phyloP scores from a whole-genome alignment of 1,139 yeast species.

The Spathaspora sp. region DNA sequence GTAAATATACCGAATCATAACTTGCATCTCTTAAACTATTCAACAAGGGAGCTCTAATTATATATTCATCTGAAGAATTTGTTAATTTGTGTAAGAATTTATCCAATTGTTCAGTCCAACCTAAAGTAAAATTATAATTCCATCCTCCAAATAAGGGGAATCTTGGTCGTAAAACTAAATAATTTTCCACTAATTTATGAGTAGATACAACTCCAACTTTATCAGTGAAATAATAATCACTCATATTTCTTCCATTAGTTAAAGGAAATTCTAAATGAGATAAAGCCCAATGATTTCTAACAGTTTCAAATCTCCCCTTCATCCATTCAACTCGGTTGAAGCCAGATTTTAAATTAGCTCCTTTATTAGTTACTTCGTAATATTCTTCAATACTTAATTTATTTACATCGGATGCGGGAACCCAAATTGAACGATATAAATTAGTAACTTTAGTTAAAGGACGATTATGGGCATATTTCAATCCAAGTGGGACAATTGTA shows the following conservation, averaged over 20 bases:
- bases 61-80: constrained; percentile 50
- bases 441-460: constrained; percentile 64
- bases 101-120: constrained; percentile 71
- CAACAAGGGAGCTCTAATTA: constrained; percentile 68
- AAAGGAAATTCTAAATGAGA: constrained; percentile 58
- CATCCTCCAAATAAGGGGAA: constrained; percentile 95
- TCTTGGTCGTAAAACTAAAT: constrained; percentile 73
- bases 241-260: constrained; percentile 45
- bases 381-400: constrained; percentile 69
- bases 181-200: constrained; percentile 49
- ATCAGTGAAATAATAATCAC: constrained; percentile 75
- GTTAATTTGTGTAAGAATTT: constrained; percentile 48
- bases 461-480: constrained; percentile 63
- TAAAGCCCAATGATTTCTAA: constrained; percentile 47
- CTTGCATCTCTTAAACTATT: constrained; percentile 69
- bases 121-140: constrained; percentile 93
- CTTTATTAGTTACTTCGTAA: constrained; percentile 76
- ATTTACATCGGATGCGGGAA: constrained; percentile 42
- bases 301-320: constrained; percentile 47
- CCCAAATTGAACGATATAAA: constrained; percentile 77
- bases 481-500: constrained; percentile 46
- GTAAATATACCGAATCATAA: constrained; percentile 62
- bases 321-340: constrained; percentile 80
- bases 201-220: constrained; percentile 95
- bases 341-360: constrained; percentile 65